These are phyloP conservation scores for Typha latifolia DNA, from an alignment of 176 grass and related monocot species.

Conservation along the genomic window DNA sequence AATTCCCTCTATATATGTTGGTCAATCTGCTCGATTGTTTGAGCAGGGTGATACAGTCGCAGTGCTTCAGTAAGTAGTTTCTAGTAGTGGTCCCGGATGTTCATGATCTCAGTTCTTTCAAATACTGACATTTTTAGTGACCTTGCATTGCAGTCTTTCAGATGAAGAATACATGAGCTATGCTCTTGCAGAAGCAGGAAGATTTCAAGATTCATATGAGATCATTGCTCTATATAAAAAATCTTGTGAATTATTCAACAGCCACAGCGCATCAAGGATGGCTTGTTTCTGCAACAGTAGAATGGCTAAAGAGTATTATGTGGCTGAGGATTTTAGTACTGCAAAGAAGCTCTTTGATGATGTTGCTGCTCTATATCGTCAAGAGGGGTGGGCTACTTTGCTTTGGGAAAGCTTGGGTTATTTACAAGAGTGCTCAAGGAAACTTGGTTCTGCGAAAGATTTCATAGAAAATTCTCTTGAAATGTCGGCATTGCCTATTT, in stretches of 20 bases:
- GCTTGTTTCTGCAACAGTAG: slow-evolving; percentile 58
- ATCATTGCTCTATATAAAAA: slow-evolving; percentile 96
- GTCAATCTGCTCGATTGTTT: slow-evolving; percentile 84
- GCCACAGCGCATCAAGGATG: slow-evolving; percentile 54
- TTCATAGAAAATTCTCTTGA: slow-evolving; percentile 89
- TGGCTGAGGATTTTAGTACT: slow-evolving; percentile 56
- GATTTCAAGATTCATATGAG: slow-evolving; percentile 97
- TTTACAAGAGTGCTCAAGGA: slow-evolving; percentile 67
- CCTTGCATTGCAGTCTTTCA: slow-evolving; percentile 66
- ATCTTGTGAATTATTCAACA: slow-evolving; percentile 88
- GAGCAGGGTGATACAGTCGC: slow-evolving; percentile 81
- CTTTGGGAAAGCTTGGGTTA: slow-evolving; percentile 92
- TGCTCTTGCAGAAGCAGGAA: slow-evolving; percentile 80
- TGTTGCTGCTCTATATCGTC: slow-evolving; percentile 59
- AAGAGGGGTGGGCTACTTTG: slow-evolving; percentile 76
- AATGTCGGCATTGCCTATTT: slow-evolving; percentile 81
- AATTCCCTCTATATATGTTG: slow-evolving; percentile 75
- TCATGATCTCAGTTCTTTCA: slow-evolving; percentile 17
- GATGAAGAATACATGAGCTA: slow-evolving; percentile 82
- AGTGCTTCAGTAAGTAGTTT: slow-evolving; percentile 76
- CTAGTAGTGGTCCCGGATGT: slow-evolving; percentile 6
- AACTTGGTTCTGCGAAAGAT: slow-evolving; percentile 66
- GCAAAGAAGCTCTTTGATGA: slow-evolving; percentile 80
- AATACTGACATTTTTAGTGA: slow-evolving; percentile 24
- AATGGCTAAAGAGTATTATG: slow-evolving; percentile 90